Percentiles rank a stretch among this genome's conserved stretches.
Conservation (phyloP, 495 filamentous ascomycete species). For the Cercophora sp. region DNA sequence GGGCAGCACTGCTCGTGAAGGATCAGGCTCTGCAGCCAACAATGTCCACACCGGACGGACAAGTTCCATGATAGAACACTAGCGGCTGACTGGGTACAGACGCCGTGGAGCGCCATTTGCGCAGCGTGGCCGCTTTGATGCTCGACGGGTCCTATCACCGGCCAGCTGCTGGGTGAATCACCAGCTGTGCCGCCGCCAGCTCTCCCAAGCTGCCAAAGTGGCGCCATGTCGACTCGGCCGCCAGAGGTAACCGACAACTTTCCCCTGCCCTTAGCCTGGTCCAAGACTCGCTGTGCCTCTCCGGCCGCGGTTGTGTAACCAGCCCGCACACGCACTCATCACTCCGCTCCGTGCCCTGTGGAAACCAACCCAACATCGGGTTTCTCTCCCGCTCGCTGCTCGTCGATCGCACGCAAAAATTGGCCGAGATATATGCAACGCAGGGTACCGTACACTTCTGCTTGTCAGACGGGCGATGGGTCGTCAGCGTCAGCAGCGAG, state of each 20-base stretch:
- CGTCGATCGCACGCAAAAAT: background rate
- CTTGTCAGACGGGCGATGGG: background rate
- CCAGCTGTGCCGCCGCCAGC: background rate
- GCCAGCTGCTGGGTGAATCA: background rate
- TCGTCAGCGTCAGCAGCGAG: conserved; percentile 8
- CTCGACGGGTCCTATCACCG: background rate
- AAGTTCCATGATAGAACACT: background rate
- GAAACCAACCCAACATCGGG: too few species aligned
- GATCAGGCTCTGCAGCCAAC: conserved; percentile 2
- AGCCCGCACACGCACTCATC: too few species aligned
- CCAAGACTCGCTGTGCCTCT: background rate
- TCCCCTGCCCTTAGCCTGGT: background rate
- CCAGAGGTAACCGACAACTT: background rate
- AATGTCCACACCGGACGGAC: background rate
- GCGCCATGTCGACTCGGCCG: background rate
- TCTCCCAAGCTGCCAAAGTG: background rate
- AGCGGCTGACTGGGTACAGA: too few species aligned
- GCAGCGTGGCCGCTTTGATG: background rate
- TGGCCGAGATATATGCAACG: background rate
- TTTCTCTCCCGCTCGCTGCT: too few species aligned
- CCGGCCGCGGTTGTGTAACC: too few species aligned
- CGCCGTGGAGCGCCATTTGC: background rate
- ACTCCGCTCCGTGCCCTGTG: too few species aligned
- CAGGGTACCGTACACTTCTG: conserved; percentile 6
- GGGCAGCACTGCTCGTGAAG: background rate